Base-by-base conservation (phyloP, 2,329 filamentous ascomycete genomes). In the Akanthomyces lecanii region DNA sequence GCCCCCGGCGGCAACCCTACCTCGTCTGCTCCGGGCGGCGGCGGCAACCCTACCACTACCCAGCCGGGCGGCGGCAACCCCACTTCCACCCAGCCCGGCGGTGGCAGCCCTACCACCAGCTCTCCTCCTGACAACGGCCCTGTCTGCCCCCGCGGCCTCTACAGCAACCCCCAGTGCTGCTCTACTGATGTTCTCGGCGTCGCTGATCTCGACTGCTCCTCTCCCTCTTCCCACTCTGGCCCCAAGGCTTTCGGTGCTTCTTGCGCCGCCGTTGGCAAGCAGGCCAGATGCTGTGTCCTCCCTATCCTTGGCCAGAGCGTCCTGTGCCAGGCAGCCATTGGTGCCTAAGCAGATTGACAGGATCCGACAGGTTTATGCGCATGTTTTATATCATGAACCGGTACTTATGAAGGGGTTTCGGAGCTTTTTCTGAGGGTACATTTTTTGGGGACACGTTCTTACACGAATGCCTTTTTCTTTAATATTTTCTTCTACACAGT, bases 271-370 rank as follows among this genome's bases (percentile, higher is more conserved):
- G 70, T 72, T 11, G 81, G 81, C 63, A 79, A 82, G 72, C 77
- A 76, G 63, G 80, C 81, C 60, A 80, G 78, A 69, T 85, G 82
- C 78, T 85, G 82, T 68, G 69, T 78, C 36, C 63, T 85, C n/a
- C 82, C 82, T 28, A 74, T 84, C n/a, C 56, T 10, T 6, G 50
- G 42, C 7, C 62, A 63, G 62, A 23, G 0, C 3, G 1, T 62
- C 21, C 51, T 62, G 38, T 62, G 59, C 30, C 0, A 14, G 28
- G 6, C 33, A 0, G 21, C 44, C 52, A 16, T 28, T 8, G 59
- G 42, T 16, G 30, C 11, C 7, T 30, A 42, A 42, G 14, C 5
- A 23, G 30, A 50, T 5, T 1, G 25, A 5, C 5, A 33, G 11
- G 50, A 10, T 23, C 14, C 14, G 23, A 8, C 28, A 30, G 23